These are phyloP conservation scores for Daedaleopsis nitida DNA, from an alignment of 768 basidiomycete species.

Conservation along the genomic window DNA sequence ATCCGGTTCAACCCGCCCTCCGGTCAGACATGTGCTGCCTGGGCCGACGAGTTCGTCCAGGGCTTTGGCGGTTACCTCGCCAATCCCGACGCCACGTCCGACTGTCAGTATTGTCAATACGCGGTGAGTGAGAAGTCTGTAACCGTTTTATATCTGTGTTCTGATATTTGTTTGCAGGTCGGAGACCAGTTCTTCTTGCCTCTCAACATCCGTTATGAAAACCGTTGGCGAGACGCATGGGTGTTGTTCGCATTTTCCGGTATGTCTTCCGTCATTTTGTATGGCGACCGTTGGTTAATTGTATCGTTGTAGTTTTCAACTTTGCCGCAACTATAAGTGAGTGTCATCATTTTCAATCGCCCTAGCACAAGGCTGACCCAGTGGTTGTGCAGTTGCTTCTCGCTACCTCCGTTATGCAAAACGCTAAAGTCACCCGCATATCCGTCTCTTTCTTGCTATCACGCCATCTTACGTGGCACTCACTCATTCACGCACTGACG, in stretches of 20 bases:
- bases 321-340: slow-evolving; percentile 56
- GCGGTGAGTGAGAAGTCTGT: slow-evolving; percentile 28
- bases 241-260: slow-evolving; percentile 65
- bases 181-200: slow-evolving; percentile 74
- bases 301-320: slow-evolving; percentile 58
- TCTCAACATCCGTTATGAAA: slow-evolving; percentile 62
- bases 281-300: background rate
- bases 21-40: slow-evolving; percentile 70
- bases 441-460: background rate
- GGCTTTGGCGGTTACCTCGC: slow-evolving; percentile 73
- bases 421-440: slow-evolving; percentile 41
- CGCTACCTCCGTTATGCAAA: slow-evolving; percentile 73
- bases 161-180: slow-evolving; percentile 28
- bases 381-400: slow-evolving; percentile 54
- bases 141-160: too few species aligned
- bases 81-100: slow-evolving; percentile 57
- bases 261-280: slow-evolving; percentile 27
- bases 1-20: slow-evolving; percentile 69
- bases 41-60: slow-evolving; percentile 68
- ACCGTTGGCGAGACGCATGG: slow-evolving; percentile 71
- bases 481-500: background rate
- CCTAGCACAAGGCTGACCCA: slow-evolving; percentile 5
- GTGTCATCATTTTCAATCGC: slow-evolving; percentile 15
- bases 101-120: slow-evolving; percentile 78
- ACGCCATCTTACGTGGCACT: background rate